Base-by-base conservation (phyloP, 1,284 basidiomycete species). In the Stereum hirsutum region DNA sequence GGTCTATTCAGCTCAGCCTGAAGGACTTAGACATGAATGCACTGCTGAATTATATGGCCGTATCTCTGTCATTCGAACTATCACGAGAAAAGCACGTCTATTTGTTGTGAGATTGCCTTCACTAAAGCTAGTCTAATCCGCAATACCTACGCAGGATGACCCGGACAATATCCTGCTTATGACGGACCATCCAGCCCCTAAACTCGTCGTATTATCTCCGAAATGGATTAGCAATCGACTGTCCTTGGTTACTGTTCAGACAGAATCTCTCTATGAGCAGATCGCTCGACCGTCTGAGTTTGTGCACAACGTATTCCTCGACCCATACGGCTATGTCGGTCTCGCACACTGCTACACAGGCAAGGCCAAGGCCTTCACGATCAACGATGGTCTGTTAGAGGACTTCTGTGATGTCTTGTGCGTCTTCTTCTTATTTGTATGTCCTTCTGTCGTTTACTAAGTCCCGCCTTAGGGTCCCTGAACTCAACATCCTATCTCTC, bases 401-500 rank as follows among this genome's bases (percentile, higher is more conserved):
- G 56, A 61, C 5, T 72, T 81, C 27, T 78, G 76, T 48, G 84
- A 89, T 54, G 68, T 72, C 45, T 69, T 73, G 86, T 88, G 54
- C 52, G 81, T 68, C 43, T 42, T 7, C 23, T 19, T 41, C 17
- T 45, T n/a, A 15, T 43, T 21, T 12, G 17, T 25, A 39, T 19
- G 5, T 30, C 12, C 33, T 30, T 34, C 15, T 30, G 39, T 44
- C 17, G 39, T 33, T 40, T 52, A 17, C 38, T n/a, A 28, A 33
- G 14, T 24, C 30, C 23, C 39, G 5, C 46, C 41, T 11, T 50
- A 92, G 89, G 42, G 57, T 90, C 30, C 74, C 78, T 5, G 89
- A 93, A 54, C 63, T 87, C 44, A 89, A 82, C 52, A 63, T 94
- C 3, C 66, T 91, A 17, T 74, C 81, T 12, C 56, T 91, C 17